Evolutionary conservation across 768 basidiomycete species (phyloP), one percentile per base, ranked within the genome.

Genomic region (Suillus tomentosus): DNA sequence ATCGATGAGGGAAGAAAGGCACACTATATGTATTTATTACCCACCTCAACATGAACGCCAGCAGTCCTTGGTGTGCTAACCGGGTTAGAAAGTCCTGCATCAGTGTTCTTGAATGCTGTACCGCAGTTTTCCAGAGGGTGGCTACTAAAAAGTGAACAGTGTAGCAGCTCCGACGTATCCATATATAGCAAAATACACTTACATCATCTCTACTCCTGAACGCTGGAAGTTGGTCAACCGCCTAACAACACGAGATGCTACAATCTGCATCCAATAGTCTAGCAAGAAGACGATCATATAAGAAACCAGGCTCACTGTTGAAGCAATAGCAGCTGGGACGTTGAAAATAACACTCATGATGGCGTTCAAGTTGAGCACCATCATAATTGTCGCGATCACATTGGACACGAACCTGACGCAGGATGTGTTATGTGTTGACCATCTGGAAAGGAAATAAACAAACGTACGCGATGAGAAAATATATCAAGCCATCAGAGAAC

Each of bases 391-490:
- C 1, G 81, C 81, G 62, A 80, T 51, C 53, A 79, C 22, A 59
- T 82, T 82, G 17, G 77, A 75, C 60, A 79, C 67, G 63, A 82
- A 81, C 34, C 79, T 80, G 61, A 3, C 42, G 10, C 27, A 53
- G 19, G 43, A 34, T 62, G 17, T 13, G 3, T 48, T 50, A 17
- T 48, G 39, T 50, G 15, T 22, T 39, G 2, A 31, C 5, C 47
- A 68, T 13, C 63, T 27, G 45, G 15, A 34, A 79, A 64, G 66
- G 80, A 80, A 22, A 74, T 34, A 61, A 61, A 48, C 53, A 62
- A 5, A 79, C 86, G 62, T 68, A 90, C 85, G 91, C 91, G 58
- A 92, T 82, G 65, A 92, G 74, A 77, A 92, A 92, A 76, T 83
- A 92, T 61, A 90, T 85, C 13, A 93, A 74, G 22, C 90, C 90